Base-by-base conservation (phyloP, 2,329 filamentous ascomycete species). In the Aureobasidium subglaciale region DNA sequence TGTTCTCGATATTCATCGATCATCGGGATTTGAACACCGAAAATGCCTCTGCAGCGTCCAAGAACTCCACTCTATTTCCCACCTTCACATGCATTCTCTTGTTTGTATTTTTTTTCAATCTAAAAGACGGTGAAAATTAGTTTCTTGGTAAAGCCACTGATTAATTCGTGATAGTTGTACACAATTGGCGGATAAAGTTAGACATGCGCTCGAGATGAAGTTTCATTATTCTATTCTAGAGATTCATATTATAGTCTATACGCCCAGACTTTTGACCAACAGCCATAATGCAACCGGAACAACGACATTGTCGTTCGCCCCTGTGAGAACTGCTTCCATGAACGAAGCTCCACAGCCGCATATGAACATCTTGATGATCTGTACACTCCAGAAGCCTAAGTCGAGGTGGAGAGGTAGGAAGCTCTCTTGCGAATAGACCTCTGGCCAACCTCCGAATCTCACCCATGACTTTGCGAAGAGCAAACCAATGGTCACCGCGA, bases 251-350 rank as follows among this genome's bases (percentile, higher is more conserved):
- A n/a, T n/a, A n/a, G n/a, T 48, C 45, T 56, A 56, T 10, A 56
- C 24, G 35, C 37, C 43, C 16, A 50, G 20, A 30, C 49, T 52
- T 29, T 52, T 48, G 20, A 58, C 56, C 49, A 95, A 84, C 58
- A 91, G 81, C 93, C 93, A 99, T 59, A 99, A 73, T 49, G 95
- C 84, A 56, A 99, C 83, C 4, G 93, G 93, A 60, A 97, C 92
- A 60, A 97, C 86, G 16, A 99, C 93, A 76, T 99, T 99, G 77
- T 99, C 93, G 71, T 99, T 99, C 27, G 92, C 93, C 2, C 93
- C 93, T 13, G 93, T 97, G 60, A 99, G 74, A 43, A 96, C 92
- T 24, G 93, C 91, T 74, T 99, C 93, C 52, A 93, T 95, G 63
- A 96, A 78, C 70, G 91, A 96, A 25, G 91, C 89, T 57, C 90